Conservation (phyloP, 495 filamentous ascomycete genomes). For the Articulospora tetracladia region DNA sequence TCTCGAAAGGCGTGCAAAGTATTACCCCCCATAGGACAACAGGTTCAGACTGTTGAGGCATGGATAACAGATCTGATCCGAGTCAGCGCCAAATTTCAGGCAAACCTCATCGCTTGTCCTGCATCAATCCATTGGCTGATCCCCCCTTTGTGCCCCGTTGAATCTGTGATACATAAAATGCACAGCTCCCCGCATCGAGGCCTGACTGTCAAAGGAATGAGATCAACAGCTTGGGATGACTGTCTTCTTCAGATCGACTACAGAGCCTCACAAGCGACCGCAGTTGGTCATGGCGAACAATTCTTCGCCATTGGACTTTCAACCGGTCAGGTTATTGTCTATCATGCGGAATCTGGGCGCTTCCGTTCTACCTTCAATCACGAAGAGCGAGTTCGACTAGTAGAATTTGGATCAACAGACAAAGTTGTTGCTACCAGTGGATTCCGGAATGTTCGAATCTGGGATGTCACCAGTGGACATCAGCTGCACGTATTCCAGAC, state of each 20-base stretch:
- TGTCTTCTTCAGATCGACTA: conserved; percentile 11
- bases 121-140: conserved; percentile 34
- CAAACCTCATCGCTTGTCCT: conserved; percentile 25
- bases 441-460: neutral
- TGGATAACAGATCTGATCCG: conserved; percentile 42
- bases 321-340: neutral
- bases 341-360: neutral
- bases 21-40: neutral
- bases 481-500: neutral
- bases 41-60: neutral
- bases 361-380: neutral
- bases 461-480: neutral
- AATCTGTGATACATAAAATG: conserved; percentile 22
- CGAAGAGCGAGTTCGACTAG: neutral
- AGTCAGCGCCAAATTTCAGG: conserved; percentile 35
- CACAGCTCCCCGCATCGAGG: conserved; percentile 4
- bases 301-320: conserved; percentile 1
- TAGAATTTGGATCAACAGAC: neutral
- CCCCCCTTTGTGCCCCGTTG: conserved; percentile 33
- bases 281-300: neutral
- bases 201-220: conserved; percentile 17
- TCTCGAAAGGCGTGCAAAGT: conserved; percentile 1
- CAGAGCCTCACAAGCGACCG: neutral
- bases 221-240: conserved; percentile 26
- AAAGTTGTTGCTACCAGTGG: neutral